Conservation (phyloP, 768 basidiomycete genomes). For the Lentinula aciculospora region DNA sequence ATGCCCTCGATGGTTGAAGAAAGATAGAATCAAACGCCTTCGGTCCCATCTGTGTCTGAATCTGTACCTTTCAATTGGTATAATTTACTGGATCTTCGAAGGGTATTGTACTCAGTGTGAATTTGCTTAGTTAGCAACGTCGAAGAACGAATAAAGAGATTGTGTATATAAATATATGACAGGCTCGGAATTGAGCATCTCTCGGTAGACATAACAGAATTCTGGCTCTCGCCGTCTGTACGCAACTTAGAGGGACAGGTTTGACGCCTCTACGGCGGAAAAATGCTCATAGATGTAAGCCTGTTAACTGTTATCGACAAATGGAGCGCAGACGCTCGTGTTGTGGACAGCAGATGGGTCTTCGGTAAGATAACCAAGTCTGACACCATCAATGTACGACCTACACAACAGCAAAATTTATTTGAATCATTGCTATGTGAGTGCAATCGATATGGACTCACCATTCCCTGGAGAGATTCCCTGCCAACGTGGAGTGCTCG, state of each 20-base stretch:
- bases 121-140: no score
- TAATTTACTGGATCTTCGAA: background rate
- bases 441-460: constrained; percentile 20
- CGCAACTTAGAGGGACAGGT: no score
- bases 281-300: no score
- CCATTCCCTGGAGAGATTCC: constrained; percentile 59
- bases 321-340: constrained; percentile 59
- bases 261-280: no score
- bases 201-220: no score
- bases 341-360: constrained; percentile 55
- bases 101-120: background rate
- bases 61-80: background rate
- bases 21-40: background rate
- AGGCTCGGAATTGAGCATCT: no score
- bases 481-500: constrained; percentile 48
- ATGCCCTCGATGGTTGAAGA: background rate
- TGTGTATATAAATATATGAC: no score
- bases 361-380: constrained; percentile 53
- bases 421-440: background rate
- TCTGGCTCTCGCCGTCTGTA: no score
- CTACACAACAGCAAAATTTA: constrained; percentile 28
- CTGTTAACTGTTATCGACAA: constrained; percentile 19
- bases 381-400: constrained; percentile 64
- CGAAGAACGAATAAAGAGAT: no score
- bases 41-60: background rate